phyloP scores from a whole-genome alignment of 257 asterid genomes.

The Salvia hispanica region DNA sequence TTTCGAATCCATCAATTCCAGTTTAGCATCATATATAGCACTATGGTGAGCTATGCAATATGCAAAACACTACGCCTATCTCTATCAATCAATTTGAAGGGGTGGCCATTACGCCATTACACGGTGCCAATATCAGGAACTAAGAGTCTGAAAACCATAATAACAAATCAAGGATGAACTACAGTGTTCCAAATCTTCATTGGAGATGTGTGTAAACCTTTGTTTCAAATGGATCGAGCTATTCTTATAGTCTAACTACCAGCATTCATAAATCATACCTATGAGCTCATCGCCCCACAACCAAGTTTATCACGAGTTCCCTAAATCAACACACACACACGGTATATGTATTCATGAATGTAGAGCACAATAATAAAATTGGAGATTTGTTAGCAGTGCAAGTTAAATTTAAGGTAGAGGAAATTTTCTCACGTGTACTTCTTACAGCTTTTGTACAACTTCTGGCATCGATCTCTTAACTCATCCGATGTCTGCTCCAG shows the following conservation, averaged over 20 bases:
- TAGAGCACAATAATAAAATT: neutral
- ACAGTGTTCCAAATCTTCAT: neutral
- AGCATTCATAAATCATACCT: neutral
- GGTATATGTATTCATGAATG: neutral
- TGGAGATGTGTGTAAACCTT: neutral
- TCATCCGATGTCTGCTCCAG: constrained; percentile 82
- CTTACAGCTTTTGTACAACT: constrained; percentile 77
- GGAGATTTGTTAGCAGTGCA: neutral
- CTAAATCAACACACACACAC: neutral
- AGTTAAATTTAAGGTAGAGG: constrained; percentile 1
- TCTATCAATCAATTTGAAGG: neutral
- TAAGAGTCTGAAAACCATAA: neutral
- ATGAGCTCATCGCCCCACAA: neutral
- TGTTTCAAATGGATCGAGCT: neutral
- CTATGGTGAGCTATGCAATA: neutral
- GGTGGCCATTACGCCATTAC: neutral
- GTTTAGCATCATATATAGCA: neutral
- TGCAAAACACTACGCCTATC: neutral
- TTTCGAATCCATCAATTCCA: neutral
- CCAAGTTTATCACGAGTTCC: constrained; percentile 2
- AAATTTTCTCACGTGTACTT: constrained; percentile 75
- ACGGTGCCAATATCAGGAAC: neutral
- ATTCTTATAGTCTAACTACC: neutral
- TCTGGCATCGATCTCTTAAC: constrained; percentile 89
- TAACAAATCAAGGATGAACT: neutral